Percentiles rank a stretch among this genome's conserved stretches.
phyloP scores from a whole-genome alignment of 257 asterid genomes.

The Capsicum rhomboideum region DNA sequence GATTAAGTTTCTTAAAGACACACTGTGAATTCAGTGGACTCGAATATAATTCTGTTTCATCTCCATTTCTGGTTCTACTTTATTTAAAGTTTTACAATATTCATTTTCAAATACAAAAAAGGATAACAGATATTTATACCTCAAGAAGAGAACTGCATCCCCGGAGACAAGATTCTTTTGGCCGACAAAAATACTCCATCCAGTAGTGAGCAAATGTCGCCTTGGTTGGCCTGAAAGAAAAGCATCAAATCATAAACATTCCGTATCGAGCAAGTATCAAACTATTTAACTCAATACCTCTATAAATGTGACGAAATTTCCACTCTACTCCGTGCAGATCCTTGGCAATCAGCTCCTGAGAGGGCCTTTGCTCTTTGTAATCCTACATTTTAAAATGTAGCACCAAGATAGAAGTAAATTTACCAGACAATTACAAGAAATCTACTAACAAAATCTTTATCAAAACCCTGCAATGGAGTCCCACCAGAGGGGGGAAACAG shows the following conservation, averaged over 20 bases:
- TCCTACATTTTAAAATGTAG: constrained; percentile 32
- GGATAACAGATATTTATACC: constrained; percentile 28
- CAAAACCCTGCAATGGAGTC: constrained; percentile 4
- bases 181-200: constrained; percentile 94
- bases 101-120: background rate
- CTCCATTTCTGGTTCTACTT: background rate
- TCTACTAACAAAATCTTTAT: background rate
- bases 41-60: background rate
- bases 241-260: constrained; percentile 7
- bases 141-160: constrained; percentile 91
- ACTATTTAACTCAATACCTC: constrained; percentile 44
- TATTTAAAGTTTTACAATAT: background rate
- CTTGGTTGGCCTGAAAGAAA: constrained; percentile 85
- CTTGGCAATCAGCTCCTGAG: constrained; percentile 86
- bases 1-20: background rate
- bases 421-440: background rate
- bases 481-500: constrained; percentile 97
- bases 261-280: background rate
- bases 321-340: constrained; percentile 95
- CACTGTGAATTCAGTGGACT: background rate
- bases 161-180: constrained; percentile 86
- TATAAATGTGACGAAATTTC: constrained; percentile 93
- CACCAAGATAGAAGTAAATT: background rate
- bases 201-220: constrained; percentile 96
- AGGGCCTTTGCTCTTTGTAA: constrained; percentile 91